These are phyloP conservation scores for Candida wancherniae DNA, from an alignment of 805 yeast species.

Conservation along the genomic window DNA sequence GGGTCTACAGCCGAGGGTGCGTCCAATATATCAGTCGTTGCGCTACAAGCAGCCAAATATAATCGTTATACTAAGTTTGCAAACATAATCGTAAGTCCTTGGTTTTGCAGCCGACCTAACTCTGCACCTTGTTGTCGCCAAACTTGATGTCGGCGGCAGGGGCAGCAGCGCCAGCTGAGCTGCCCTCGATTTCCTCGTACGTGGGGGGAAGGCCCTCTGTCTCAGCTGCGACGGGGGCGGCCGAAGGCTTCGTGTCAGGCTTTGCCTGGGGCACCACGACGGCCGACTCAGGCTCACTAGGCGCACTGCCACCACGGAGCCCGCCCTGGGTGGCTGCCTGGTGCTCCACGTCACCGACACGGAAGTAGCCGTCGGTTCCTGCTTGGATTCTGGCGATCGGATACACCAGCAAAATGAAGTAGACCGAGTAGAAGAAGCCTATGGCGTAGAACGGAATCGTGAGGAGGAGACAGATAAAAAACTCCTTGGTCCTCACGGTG, in stretches of 20 bases:
- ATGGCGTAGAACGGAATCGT: conserved; percentile 23
- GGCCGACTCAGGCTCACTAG: no score
- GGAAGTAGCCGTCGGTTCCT: conserved; percentile 18
- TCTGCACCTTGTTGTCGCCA: conserved; percentile 33
- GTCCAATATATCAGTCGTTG: no score
- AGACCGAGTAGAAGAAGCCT: conserved; percentile 30
- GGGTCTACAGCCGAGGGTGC: no score
- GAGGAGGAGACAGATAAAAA: conserved; percentile 26
- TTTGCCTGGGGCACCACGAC: no score
- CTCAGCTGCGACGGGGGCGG: neutral
- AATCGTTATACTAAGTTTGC: no score
- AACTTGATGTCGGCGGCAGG: conserved; percentile 9
- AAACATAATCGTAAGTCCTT: no score
- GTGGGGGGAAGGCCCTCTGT: conserved; percentile 18
- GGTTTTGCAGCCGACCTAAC: no score
- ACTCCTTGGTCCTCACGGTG: conserved; percentile 31
- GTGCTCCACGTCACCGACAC: conserved; percentile 19
- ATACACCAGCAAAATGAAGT: conserved; percentile 23
- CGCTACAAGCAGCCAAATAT: no score
- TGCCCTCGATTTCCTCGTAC: conserved; percentile 23
- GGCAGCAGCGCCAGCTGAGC: conserved; percentile 3
- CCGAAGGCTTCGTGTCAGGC: no score
- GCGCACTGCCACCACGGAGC: no score
- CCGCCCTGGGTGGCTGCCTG: no score
- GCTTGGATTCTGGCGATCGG: conserved; percentile 12